phyloP scores from a whole-genome alignment of 306 rosid genomes.

The Vachellia collinsii region DNA sequence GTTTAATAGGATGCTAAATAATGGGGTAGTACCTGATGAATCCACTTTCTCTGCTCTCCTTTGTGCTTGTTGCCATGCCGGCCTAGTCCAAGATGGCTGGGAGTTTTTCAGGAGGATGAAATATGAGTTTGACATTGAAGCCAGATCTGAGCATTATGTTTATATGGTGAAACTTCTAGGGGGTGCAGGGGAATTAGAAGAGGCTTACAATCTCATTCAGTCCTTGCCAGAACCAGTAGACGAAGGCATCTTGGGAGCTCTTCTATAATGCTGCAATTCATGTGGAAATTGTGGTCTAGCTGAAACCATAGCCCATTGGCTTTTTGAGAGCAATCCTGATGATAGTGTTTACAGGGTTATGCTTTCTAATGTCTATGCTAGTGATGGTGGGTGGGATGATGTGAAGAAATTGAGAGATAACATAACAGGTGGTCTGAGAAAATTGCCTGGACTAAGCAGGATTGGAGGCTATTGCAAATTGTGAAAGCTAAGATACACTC shows the following conservation, averaged over 20 bases:
- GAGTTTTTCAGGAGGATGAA: constrained; percentile 71
- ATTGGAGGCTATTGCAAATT: constrained; percentile 43
- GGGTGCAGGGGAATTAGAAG: constrained; percentile 70
- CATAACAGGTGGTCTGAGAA: constrained; percentile 52
- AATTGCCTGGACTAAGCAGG: constrained; percentile 77
- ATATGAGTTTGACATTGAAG: constrained; percentile 57
- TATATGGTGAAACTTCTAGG: constrained; percentile 91
- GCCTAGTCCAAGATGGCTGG: constrained; percentile 67
- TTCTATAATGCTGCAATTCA: constrained; percentile 79
- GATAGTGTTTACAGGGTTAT: constrained; percentile 62
- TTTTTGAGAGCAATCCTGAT: constrained; percentile 55
- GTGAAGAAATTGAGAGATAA: constrained; percentile 67
- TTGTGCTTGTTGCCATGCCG: constrained; percentile 83
- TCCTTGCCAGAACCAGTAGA: constrained; percentile 80
- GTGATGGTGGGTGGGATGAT: constrained; percentile 80
- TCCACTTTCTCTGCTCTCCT: constrained; percentile 89
- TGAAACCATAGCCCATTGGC: constrained; percentile 64
- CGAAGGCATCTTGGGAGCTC: constrained; percentile 81
- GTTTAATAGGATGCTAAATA: constrained; percentile 58
- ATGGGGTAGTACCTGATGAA: constrained; percentile 65
- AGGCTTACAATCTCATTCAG: constrained; percentile 67
- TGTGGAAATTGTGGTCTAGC: constrained; percentile 68
- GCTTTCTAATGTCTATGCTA: constrained; percentile 82
- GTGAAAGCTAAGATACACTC: constrained; percentile 2
- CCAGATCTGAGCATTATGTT: constrained; percentile 78